Percentiles rank a stretch among this genome's conserved stretches.
phyloP scores from a whole-genome alignment of 768 basidiomycete species.

The Mycena galopus region DNA sequence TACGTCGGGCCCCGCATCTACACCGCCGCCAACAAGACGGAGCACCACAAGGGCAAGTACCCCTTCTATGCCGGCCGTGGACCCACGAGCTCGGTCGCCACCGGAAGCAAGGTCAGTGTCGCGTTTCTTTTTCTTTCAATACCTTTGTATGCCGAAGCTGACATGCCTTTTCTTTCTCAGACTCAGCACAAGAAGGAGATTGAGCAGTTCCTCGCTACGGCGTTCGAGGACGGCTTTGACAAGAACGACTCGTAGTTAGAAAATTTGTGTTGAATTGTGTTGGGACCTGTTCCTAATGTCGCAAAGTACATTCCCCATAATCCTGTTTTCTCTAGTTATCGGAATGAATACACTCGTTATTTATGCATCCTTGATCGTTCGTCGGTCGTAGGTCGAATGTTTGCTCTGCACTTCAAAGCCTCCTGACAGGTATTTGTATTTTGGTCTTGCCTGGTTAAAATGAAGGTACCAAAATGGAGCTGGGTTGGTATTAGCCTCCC shows the following conservation, averaged over 20 bases:
- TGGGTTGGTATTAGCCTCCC: too few species aligned
- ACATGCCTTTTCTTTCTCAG: conserved; percentile 54
- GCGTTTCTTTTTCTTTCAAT: too few species aligned
- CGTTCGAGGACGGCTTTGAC: conserved; percentile 60
- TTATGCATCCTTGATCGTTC: conserved; percentile 11
- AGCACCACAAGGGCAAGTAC: conserved; percentile 92
- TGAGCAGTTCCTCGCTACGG: conserved; percentile 74
- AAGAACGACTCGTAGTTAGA: conserved; percentile 26
- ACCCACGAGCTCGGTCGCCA: conserved; percentile 93
- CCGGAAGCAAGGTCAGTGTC: conserved; percentile 83
- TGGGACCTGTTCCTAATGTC: conserved; percentile 37
- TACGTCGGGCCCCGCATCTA: conserved; percentile 94
- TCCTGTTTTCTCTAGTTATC: conserved; percentile 1
- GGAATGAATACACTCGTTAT: conserved; percentile 20
- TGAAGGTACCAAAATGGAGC: too few species aligned
- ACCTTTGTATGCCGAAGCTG: background rate
- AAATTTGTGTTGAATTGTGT: too few species aligned
- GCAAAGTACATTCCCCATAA: conserved; percentile 14
- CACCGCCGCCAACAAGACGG: conserved; percentile 92
- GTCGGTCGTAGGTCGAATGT: too few species aligned
- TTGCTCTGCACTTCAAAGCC: too few species aligned
- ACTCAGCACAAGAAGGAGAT: conserved; percentile 92
- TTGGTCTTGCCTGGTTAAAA: too few species aligned
- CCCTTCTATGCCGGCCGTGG: conserved; percentile 93
- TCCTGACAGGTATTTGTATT: too few species aligned